Conservation (phyloP, 495 filamentous ascomycete genomes). For the Stereocaulon alpinum region DNA sequence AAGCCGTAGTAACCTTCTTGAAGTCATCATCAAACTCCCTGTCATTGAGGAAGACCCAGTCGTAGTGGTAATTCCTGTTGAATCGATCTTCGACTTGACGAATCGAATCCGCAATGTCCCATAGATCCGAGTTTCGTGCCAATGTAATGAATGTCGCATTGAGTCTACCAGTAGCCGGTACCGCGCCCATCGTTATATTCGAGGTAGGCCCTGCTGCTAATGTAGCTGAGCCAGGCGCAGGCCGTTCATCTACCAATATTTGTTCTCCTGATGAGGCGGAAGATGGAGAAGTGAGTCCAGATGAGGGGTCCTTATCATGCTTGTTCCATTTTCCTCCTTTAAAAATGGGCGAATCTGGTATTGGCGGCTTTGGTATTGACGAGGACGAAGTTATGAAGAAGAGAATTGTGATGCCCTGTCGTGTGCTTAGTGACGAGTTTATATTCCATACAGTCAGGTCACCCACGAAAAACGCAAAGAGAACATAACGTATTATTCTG, state of each 20-base stretch:
- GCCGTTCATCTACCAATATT: background rate
- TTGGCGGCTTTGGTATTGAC: constrained; percentile 35
- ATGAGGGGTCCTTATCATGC: constrained; percentile 10
- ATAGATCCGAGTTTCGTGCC: constrained; percentile 83
- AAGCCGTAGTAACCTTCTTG: constrained; percentile 77
- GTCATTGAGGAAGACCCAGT: constrained; percentile 99
- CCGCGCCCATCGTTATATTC: constrained; percentile 11
- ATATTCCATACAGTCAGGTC: background rate
- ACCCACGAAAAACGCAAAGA: constrained; percentile 78
- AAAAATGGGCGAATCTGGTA: constrained; percentile 18
- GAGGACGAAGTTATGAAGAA: constrained; percentile 77
- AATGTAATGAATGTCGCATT: constrained; percentile 97
- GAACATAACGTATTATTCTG: constrained; percentile 76
- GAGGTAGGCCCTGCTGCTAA: background rate
- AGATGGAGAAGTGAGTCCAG: background rate
- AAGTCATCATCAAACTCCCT: constrained; percentile 84
- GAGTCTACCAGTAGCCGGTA: constrained; percentile 42
- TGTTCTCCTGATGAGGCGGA: constrained; percentile 1
- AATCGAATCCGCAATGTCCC: constrained; percentile 93
- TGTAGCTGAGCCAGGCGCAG: background rate
- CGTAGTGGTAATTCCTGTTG: constrained; percentile 91
- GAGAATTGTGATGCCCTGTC: constrained; percentile 59
- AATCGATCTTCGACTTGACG: constrained; percentile 94
- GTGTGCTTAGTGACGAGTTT: constrained; percentile 3
- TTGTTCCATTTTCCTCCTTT: constrained; percentile 22